A percentile compares a stretch with the other conserved stretches of the same genome.
Evolutionary conservation across 805 yeast genomes (phyloP).

Genomic region (Helenozyma baotianmanensis): DNA sequence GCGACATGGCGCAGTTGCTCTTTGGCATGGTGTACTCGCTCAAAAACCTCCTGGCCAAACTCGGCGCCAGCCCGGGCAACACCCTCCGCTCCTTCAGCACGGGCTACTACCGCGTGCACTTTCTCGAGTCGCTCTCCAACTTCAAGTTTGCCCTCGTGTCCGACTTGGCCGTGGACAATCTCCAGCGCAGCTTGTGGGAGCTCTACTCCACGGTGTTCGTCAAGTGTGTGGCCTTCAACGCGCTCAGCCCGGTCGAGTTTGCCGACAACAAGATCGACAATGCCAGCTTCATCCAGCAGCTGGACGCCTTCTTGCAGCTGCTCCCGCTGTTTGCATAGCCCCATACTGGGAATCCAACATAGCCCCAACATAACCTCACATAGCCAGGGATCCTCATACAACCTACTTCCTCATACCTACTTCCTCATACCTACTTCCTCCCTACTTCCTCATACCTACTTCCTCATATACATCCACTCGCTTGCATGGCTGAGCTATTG

Average conservation of each 20-base stretch:
- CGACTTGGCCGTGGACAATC: constrained; percentile 54
- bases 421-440: too few species aligned
- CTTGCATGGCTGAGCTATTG: too few species aligned
- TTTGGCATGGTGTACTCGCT: constrained; percentile 84
- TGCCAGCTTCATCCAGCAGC: constrained; percentile 48
- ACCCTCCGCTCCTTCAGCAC: constrained; percentile 58
- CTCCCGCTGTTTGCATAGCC: constrained; percentile 19
- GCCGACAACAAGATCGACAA: constrained; percentile 51
- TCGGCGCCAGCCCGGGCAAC: constrained; percentile 35
- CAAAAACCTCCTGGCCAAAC: constrained; percentile 63
- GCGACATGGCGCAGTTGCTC: constrained; percentile 72
- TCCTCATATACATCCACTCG: too few species aligned
- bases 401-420: too few species aligned
- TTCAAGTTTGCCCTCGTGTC: constrained; percentile 71
- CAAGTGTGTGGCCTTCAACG: constrained; percentile 56
- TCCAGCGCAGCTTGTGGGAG: constrained; percentile 51
- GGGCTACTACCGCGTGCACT: constrained; percentile 73
- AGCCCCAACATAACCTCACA: too few species aligned
- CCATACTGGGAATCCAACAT: too few species aligned
- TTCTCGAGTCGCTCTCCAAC: constrained; percentile 73
- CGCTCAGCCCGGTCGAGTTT: constrained; percentile 53
- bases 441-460: too few species aligned
- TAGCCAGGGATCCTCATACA: too few species aligned
- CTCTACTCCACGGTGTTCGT: constrained; percentile 59
- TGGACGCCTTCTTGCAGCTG: constrained; percentile 45